Base-by-base conservation (phyloP, 2,329 filamentous ascomycete species). In the Diplodia corticola region DNA sequence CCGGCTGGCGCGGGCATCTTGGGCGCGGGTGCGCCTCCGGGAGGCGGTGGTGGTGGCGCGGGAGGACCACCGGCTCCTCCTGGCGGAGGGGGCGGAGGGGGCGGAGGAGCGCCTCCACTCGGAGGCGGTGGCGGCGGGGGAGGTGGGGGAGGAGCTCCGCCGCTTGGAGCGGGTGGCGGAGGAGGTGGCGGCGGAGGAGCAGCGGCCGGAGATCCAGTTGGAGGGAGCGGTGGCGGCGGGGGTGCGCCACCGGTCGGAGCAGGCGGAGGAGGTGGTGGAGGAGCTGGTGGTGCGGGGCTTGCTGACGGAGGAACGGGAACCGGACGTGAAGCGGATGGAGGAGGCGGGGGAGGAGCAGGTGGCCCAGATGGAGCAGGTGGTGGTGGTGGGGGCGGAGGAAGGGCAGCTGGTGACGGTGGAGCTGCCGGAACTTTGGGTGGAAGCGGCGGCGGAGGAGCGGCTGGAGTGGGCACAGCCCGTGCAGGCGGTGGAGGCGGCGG, bases 361-460 rank as follows among this genome's bases (percentile, higher is more conserved):
- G 40, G 51, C 9, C 68, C 72, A 53, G 71, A 73, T 55, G 69
- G 70, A 54, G 71, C 69, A 17, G 68, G 65, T 66, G 61, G 71
- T 48, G 74, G 73, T 65, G 73, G 73, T 59, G 71, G 72, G 46
- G 71, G 73, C 37, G 70, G 74, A 7, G 70, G 73, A 12, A 53
- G 50, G 17, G 65, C 67, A 15, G 67, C 66, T 4, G 67, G 69
- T 28, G 66, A 68, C 40, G 77, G 69, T 74, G 69, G 61, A 28
- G 68, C 68, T 63, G 75, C 77, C 69, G 78, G 77, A 68, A 74
- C 75, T 63, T 81, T 80, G 61, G 85, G 80, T 65, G 81, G 82
- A 55, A 84, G 84, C 28, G 86, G 90, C 10, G 91, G 90, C 35
- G 91, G 91, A 15, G 83, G 74, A 63, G 80, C 57, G 0, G 57